Evolutionary conservation across 1,284 basidiomycete species (phyloP), one percentile per base, ranked within the genome.

Genomic region (Tilletia walkeri): DNA sequence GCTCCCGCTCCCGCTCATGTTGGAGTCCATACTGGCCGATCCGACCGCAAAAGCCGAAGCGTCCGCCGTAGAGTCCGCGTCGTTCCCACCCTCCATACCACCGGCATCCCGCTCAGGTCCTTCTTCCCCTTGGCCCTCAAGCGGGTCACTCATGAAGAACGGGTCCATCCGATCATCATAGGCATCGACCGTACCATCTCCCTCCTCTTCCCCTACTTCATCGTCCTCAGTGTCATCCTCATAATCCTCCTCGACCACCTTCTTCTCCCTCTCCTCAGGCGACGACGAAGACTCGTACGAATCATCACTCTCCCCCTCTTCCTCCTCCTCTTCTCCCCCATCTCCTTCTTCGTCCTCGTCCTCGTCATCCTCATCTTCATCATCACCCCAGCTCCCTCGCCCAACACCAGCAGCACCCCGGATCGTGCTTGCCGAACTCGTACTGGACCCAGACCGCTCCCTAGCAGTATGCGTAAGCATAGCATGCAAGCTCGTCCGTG

Each of bases 161-260:
- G 56, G 56, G 34, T 59, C 56, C 56, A 59, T 59, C 5, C 56
- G 56, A 18, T 59, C 56, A 18, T 59, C 56, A 30, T 59, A 59
- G 24, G 24, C 5, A 18, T 59, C 56, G 30, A 34, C 56, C 18
- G 34, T 34, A 1, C 36, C 56, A 1, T 14, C 56, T 24, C 36
- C 56, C 7, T 59, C 56, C 34, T 18, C 50, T 1, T 53, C 7
- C 50, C 50, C 50, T 6, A 7, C 56, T 20, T 30, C 34, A 2
- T 59, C 56, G 34, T 59, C 56, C 56, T 59, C 56, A 36, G 30
- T 30, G 18, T 38, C 34, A 9, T 59, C 56, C 16, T 45, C 41
- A 7, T 45, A 7, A 2, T 7, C 7, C 50, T 53, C 50, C n/a
- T 18, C 16, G 6, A 6, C 16, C 7, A 10, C 24, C 50, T 53